Conservation (phyloP, 257 asterid species). For the Handroanthus guayacan region DNA sequence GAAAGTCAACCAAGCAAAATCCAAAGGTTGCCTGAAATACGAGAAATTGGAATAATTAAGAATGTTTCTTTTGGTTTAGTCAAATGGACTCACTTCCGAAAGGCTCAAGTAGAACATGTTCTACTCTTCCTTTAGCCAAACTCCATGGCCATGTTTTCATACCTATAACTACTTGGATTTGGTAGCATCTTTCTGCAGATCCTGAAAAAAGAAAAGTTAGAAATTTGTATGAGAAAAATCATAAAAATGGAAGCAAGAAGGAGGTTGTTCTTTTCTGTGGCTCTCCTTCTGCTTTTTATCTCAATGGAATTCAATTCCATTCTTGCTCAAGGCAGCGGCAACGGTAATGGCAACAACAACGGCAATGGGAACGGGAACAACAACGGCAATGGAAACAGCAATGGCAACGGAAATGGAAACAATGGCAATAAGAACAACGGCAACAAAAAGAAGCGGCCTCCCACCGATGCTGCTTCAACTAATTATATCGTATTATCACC, state of each 20-base stretch:
- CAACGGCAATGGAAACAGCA: slow-evolving; percentile 15
- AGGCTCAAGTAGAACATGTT: not conserved
- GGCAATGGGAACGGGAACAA: slow-evolving; percentile 20
- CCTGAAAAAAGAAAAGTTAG: not conserved
- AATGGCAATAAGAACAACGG: slow-evolving; percentile 30
- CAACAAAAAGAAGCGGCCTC: slow-evolving; percentile 22
- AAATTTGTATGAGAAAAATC: slow-evolving; percentile 11
- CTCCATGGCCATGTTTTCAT: slow-evolving; percentile 29
- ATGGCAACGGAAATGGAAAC: slow-evolving; percentile 33
- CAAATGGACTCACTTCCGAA: no score
- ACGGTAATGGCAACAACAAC: not conserved
- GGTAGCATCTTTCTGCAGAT: not conserved
- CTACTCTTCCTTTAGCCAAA: slow-evolving; percentile 39
- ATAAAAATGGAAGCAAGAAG: slow-evolving; percentile 50
- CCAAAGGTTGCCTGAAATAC: not conserved
- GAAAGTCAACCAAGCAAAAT: not conserved
- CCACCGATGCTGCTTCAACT: slow-evolving; percentile 49
- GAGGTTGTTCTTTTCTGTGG: slow-evolving; percentile 41
- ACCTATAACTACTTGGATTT: slow-evolving; percentile 38
- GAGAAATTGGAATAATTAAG: not conserved
- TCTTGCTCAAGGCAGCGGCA: slow-evolving; percentile 45
- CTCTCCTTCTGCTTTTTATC: slow-evolving; percentile 48
- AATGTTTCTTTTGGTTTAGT: not conserved
- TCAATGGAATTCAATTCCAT: slow-evolving; percentile 49
- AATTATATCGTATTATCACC: slow-evolving; percentile 46